Conservation (phyloP, 768 basidiomycete genomes). For the Lactarius indigo region DNA sequence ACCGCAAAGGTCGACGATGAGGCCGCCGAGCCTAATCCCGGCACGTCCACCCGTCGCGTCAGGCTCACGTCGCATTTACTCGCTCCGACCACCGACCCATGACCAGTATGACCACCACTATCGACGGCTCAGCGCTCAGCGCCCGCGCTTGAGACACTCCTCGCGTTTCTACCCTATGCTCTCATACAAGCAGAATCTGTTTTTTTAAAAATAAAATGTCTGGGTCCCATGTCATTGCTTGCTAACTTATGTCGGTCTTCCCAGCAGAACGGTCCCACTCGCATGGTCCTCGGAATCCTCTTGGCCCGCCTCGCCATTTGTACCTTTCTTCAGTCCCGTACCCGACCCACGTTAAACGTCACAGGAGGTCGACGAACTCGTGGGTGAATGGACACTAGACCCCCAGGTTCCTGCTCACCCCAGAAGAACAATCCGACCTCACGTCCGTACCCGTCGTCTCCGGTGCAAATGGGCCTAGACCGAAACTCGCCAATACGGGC, state of each 20-base stretch:
- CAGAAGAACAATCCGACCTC: slow-evolving; percentile 63
- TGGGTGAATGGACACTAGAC: slow-evolving; percentile 90
- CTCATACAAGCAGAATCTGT: slow-evolving; percentile 50
- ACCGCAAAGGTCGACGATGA: no score
- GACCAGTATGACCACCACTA: slow-evolving; percentile 14
- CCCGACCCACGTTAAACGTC: slow-evolving; percentile 34
- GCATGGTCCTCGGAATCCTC: slow-evolving; percentile 42
- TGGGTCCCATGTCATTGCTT: slow-evolving; percentile 76
- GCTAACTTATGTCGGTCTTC: slow-evolving; percentile 93
- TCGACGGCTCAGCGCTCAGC: slow-evolving; percentile 36
- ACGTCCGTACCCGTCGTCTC: slow-evolving; percentile 71
- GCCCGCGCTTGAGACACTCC: slow-evolving; percentile 48
- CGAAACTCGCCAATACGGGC: slow-evolving; percentile 63
- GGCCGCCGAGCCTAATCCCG: no score
- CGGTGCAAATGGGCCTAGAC: slow-evolving; percentile 80
- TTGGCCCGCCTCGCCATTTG: slow-evolving; percentile 68
- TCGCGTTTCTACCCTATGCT: slow-evolving; percentile 61
- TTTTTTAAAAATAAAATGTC: slow-evolving; percentile 65
- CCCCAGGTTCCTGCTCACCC: slow-evolving; percentile 61
- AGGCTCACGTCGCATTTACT: background rate
- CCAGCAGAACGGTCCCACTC: slow-evolving; percentile 92
- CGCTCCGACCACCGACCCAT: no score
- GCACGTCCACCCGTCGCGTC: no score
- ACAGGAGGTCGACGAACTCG: slow-evolving; percentile 95
- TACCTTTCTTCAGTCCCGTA: slow-evolving; percentile 84